phyloP scores from a whole-genome alignment of 768 basidiomycete species.

The Boletus reticulatus region DNA sequence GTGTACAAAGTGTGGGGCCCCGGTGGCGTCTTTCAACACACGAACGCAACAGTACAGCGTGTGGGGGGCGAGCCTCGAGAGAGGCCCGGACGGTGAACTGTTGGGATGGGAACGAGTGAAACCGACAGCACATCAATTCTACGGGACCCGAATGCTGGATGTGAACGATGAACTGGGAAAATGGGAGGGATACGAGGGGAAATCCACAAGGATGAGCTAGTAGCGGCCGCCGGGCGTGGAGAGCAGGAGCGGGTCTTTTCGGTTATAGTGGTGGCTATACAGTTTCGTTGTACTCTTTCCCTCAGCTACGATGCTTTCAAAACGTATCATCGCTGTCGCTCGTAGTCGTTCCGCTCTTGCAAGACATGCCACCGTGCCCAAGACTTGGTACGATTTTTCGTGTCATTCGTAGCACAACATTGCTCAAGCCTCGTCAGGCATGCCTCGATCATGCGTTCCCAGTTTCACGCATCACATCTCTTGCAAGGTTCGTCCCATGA shows the following conservation, averaged over 20 bases:
- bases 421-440: slow-evolving; percentile 37
- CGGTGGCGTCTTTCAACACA: slow-evolving; percentile 52
- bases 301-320: slow-evolving; percentile 57
- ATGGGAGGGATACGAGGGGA: slow-evolving; percentile 62
- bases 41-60: slow-evolving; percentile 50
- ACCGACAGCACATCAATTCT: slow-evolving; percentile 65
- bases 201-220: slow-evolving; percentile 36
- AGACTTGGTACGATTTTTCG: slow-evolving; percentile 44
- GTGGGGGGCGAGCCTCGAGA: slow-evolving; percentile 56
- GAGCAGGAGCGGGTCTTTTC: slow-evolving; percentile 9
- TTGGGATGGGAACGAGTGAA: slow-evolving; percentile 52
- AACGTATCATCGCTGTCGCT: slow-evolving; percentile 63
- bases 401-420: background rate
- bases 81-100: slow-evolving; percentile 50
- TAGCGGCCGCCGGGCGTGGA: too few species aligned
- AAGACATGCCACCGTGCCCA: slow-evolving; percentile 37
- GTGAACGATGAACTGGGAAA: slow-evolving; percentile 56
- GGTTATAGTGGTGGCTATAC: slow-evolving; percentile 16
- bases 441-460: slow-evolving; percentile 45
- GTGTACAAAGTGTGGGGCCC: slow-evolving; percentile 59
- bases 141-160: slow-evolving; percentile 58
- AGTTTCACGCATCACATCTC: slow-evolving; percentile 70
- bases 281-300: background rate
- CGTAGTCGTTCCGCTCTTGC: slow-evolving; percentile 54
- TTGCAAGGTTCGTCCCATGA: slow-evolving; percentile 55